Evolutionary conservation across 352 stramenopile genomes (phyloP), one percentile per base, ranked within the genome.

Genomic region (Pythium dissotocum): DNA sequence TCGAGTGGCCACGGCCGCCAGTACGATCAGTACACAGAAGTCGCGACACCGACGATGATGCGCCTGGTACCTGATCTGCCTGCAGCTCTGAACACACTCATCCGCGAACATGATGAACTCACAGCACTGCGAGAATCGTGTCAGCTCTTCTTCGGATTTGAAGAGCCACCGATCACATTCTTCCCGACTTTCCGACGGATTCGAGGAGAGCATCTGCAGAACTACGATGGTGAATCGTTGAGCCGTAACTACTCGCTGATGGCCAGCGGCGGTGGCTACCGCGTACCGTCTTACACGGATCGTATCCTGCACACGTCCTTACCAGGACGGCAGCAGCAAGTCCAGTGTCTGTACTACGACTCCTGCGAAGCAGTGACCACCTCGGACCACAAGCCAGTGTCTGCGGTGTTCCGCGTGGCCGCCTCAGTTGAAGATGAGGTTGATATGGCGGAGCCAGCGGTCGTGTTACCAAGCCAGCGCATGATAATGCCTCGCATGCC

Each of bases 271-370:
- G 79, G 81, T 1, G 84, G 84, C 18, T 79, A 83, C 30, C 87
- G 90, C 36, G 83, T 95, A 16, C 91, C 91, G 6, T 97, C 89
- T 1, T 97, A 96, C 77, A 97, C 91, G 8, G 91, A 97, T 59
- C 85, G 91, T 40, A 81, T 97, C 18, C 71, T 97, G n/a, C 83
- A 91, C 35, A 78, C 85, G 49, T 94, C 89, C 18, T 75, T 97
- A 3, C 74, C 82, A 0, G 85, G 85, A 9, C 73, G 80, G 53
- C 48, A 77, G 38, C 71, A 89, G 14, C 77, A 77, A 24, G 66
- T 96, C 16, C 73, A 77, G 33, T 91, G 88, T 51, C 63, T 89
- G 16, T 78, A 77, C 12, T 97, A 97, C 63, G 75, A 82, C 26
- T 94, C 85, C 38, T 95, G 85, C 58, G 89, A 97, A 65, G 61